Base-by-base conservation (phyloP, 2,329 filamentous ascomycete species). In the Thelonectria discophora region DNA sequence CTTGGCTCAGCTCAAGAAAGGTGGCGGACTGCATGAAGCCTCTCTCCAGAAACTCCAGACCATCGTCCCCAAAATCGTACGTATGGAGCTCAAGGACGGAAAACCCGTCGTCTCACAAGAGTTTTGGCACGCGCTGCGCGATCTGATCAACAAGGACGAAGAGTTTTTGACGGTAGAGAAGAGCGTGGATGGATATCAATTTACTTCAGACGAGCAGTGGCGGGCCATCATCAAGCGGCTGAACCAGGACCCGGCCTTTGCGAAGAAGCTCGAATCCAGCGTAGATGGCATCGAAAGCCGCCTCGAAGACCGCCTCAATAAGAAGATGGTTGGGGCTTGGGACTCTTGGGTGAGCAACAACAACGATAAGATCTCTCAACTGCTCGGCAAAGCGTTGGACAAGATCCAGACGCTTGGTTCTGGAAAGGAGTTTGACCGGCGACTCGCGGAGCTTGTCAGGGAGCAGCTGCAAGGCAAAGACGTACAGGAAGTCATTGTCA, bases 51-150 rank as follows among this genome's bases (percentile, higher is more conserved):
- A 79, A 34, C 70, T 90, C 3, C 72, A 83, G 48, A 68, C 76
- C 0, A 75, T 84, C 4, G 74, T 92, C 3, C 89, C 90, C 0
- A 79, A 82, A 12, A 68, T 83, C 10, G 77, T 92, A 5, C 82
- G 85, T 61, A 82, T 90, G 65, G 79, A 82, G 13, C 79, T 81
- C 8, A 74, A 78, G 34, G 74, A 84, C 30, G 88, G 88, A 13
- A 80, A 82, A 10, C 75, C 79, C 0, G 76, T 84, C 20, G 83
- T 92, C 15, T 77, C 84, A 0, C 80, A 85, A 21, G 82, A 87
- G 3, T 90, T 93, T 62, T 93, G 87, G 84, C 80, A 86, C 58
- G 89, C 88, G 0, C 73, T 93, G 9, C 79, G 81, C 21, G 82
- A 84, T 55, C 80, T 83, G 58, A 82, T 90, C 49, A 77, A 77